Base-by-base conservation (phyloP, 257 asterid species). In the Solanum peruvianum region DNA sequence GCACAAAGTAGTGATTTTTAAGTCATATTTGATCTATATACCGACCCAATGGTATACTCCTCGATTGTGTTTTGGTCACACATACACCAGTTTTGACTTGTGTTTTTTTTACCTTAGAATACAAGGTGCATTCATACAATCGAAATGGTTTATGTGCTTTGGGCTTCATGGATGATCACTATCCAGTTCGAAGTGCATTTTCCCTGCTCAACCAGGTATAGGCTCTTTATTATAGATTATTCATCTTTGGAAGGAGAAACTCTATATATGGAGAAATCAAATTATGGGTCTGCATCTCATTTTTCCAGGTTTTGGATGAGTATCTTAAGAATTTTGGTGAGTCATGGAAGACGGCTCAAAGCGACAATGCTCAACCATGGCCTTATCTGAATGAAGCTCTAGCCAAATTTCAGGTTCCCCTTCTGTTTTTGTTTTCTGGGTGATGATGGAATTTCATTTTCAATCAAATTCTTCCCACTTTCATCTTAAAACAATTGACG, bases 161-260 rank as follows among this genome's bases (percentile, higher is more conserved):
- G 96, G 99, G 94, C 47, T 96, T 94, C 91, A 96, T 94, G 99
- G 99, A 96, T 88, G 97, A 95, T 84, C 94, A 94, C 91, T 96
- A 96, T 86, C 99, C 98, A 9, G 98, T 95, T 86, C 93, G 98
- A 76, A 96, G 99, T 90, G 95, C 98, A 29, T 96, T 96, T 92
- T 96, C 98, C 64, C 90, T 96, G 86, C 94, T 96, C 88, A 96
- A 94, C 92, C 93, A 96, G 97, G 99, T 96, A 90, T 9, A n/a
- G 23, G 29, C 41, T 76, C 52, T 37, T 42, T 81, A 29, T 66
- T 83, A 77, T 5, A 47, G 73, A 70, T 44, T 44, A 47, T 41
- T 37, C 42, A 78, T n/a, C 39, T 33, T 44, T 83, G 69, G 58
- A n/a, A 37, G 83, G 49, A 47, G 87, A 29, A 45, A 10, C 35